Evolutionary conservation across 2,329 filamentous ascomycete species (phyloP).

Genomic region (Aspergillus sp.): DNA sequence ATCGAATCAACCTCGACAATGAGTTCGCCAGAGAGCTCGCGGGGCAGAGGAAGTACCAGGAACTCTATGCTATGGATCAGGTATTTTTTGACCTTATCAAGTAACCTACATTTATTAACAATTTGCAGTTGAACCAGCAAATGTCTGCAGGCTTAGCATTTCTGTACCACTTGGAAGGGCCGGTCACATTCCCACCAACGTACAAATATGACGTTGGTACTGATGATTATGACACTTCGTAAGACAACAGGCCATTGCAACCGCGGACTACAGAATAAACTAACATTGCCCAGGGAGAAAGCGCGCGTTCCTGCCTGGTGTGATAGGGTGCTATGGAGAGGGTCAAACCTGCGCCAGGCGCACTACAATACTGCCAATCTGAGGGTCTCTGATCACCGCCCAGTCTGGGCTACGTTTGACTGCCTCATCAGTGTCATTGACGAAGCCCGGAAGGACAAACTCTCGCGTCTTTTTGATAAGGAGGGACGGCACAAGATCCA

Average conservation of each 20-base stretch:
- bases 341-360: conserved; percentile 69
- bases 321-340: conserved; percentile 83
- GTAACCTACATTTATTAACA: conserved; percentile 6
- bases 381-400: conserved; percentile 89
- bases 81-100: conserved; percentile 28
- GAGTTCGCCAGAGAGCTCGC: conserved; percentile 70
- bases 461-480: conserved; percentile 67
- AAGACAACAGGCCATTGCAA: conserved; percentile 26
- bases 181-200: conserved; percentile 80
- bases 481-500: conserved; percentile 55
- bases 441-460: conserved; percentile 59
- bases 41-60: conserved; percentile 61
- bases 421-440: conserved; percentile 75
- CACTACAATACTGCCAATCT: conserved; percentile 76
- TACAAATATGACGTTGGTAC: conserved; percentile 91
- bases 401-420: conserved; percentile 82
- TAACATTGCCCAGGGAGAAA: conserved; percentile 61
- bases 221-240: conserved; percentile 87
- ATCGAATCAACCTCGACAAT: conserved; percentile 76
- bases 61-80: conserved; percentile 85
- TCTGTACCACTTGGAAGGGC: conserved; percentile 81
- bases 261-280: conserved; percentile 8
- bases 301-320: conserved; percentile 94
- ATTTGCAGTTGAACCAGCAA: conserved; percentile 68
- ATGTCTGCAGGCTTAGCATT: conserved; percentile 91